Base-by-base conservation (phyloP, 371 early-diverging fungal species). In the Nematocida ausubeli region DNA sequence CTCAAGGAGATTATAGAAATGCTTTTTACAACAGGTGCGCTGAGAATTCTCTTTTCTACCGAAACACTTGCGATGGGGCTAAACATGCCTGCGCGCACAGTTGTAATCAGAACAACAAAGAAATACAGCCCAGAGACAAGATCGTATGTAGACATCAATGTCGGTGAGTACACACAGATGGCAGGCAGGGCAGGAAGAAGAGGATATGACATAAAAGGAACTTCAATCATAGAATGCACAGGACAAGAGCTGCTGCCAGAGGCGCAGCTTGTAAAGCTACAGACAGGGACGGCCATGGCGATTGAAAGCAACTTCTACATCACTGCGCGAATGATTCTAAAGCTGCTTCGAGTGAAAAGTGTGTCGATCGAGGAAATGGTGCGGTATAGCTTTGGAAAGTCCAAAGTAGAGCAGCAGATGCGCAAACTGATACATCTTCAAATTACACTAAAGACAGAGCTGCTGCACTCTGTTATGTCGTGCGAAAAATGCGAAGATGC, bases 111-210 rank as follows among this genome's bases (percentile, higher is more conserved):
- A 9, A 88, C 89, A 44, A 86, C 92, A 5, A 89, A 92, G 58
- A 98, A 98, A 84, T 82, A 82, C 49, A 83, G 82, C 64, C 54
- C 68, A 7, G 82, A 81, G 32, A 68, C 47, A 2, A 71, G 63
- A 2, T n/a, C 52, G 5, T 83, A 93, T 92, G 83, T 95, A 94
- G 82, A 95, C 93, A 30, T 89, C 86, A 55, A 86, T 47, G 39
- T 57, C 88, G 91, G 93, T 69, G 98, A 98, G 83, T 98, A 95
- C 84, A 96, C 93, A 1, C 98, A 98, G 88, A 98, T 98, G 98
- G 92, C 93, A 19, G 98, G 98, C 0, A 89, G 98, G 67, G 96
- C 97, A 9, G 98, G 98, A 66, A 90, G 98, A 81, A 91, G 97
- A 87, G 96, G 95, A 28, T 87, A 94, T 12, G 98, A 98, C 81